These are phyloP conservation scores for Sporothrix humicola DNA, from an alignment of 2,329 filamentous ascomycete genomes.

Conservation along the genomic window DNA sequence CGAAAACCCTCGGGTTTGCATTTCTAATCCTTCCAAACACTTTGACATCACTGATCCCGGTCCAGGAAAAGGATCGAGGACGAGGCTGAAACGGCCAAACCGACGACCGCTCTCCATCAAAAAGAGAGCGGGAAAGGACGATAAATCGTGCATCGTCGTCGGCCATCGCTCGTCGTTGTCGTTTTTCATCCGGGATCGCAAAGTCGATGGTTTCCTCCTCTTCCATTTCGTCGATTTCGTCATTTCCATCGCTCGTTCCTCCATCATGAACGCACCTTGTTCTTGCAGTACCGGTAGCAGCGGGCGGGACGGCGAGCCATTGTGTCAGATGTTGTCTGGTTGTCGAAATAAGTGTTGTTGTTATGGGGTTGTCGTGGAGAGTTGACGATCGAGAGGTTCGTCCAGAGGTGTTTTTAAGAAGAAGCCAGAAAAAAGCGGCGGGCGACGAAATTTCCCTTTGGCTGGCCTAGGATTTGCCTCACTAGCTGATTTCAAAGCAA, in stretches of 20 bases:
- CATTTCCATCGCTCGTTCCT: slow-evolving; percentile 27
- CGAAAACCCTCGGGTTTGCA: background rate
- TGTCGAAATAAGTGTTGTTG: slow-evolving; percentile 48
- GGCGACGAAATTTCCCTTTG: slow-evolving; percentile 24
- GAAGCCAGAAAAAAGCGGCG: slow-evolving; percentile 28
- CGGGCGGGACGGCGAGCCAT: slow-evolving; percentile 99
- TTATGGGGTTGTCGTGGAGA: slow-evolving; percentile 41
- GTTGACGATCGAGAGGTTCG: slow-evolving; percentile 28
- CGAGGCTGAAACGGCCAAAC: background rate
- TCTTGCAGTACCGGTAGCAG: slow-evolving; percentile 99
- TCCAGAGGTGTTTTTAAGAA: slow-evolving; percentile 20
- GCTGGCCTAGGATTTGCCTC: slow-evolving; percentile 32
- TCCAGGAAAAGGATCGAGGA: background rate
- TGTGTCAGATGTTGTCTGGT: slow-evolving; percentile 67
- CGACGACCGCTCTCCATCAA: no score
- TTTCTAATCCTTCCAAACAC: background rate
- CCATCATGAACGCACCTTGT: slow-evolving; percentile 76
- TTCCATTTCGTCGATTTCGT: slow-evolving; percentile 21
- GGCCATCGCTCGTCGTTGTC: background rate
- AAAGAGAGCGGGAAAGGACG: background rate
- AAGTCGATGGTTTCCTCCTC: background rate
- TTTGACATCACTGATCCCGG: background rate
- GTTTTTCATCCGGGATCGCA: slow-evolving; percentile 1
- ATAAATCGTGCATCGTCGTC: background rate
- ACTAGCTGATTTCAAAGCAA: slow-evolving; percentile 63